Evolutionary conservation across 805 yeast species (phyloP).

Genomic region (Saccharomycopsis sp.): DNA sequence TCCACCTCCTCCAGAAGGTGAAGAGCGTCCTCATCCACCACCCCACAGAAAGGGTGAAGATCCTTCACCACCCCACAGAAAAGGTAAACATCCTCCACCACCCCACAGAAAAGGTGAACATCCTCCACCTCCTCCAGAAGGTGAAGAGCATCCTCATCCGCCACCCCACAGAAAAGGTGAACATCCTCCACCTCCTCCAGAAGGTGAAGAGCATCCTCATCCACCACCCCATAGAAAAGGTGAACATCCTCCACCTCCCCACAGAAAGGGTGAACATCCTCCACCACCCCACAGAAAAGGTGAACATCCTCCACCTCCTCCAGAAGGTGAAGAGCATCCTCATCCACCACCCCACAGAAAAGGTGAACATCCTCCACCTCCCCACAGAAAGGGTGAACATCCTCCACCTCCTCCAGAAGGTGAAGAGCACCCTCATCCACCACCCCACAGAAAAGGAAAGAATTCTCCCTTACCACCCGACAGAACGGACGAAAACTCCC

Average conservation of each 20-base stretch:
- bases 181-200: no score
- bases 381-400: not conserved
- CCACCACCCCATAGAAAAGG: no score
- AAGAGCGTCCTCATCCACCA: not conserved
- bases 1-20: not conserved
- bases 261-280: not conserved
- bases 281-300: not conserved
- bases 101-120: not conserved
- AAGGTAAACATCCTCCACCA: not conserved
- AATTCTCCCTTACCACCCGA: not conserved
- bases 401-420: not conserved
- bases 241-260: no score
- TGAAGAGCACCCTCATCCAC: not conserved
- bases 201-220: no score
- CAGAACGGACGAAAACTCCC: not conserved
- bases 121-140: conserved; percentile 3
- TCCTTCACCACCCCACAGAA: not conserved
- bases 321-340: not conserved
- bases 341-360: no score
- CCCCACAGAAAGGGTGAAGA: not conserved
- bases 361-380: no score
- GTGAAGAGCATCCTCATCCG: no score
- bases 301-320: not conserved
- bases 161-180: no score
- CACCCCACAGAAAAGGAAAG: not conserved